phyloP scores from a whole-genome alignment of 2,329 filamentous ascomycete genomes.

The Colletotrichum scovillei region DNA sequence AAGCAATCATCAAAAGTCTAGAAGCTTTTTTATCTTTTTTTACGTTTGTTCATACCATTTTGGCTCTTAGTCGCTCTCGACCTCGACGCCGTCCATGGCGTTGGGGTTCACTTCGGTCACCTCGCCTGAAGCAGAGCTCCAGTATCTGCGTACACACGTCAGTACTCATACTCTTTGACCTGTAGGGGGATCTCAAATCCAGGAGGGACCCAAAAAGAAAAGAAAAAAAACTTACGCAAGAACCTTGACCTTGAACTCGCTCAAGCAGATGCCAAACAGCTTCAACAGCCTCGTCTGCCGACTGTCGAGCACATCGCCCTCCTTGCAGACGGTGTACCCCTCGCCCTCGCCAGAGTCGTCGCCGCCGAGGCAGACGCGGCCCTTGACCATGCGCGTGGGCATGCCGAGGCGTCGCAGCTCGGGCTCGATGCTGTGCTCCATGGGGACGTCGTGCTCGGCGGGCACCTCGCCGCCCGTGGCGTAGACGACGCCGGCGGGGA shows the following conservation, averaged over 20 bases:
- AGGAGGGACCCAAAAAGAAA: neutral
- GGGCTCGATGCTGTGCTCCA: constrained; percentile 90
- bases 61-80: constrained; percentile 34
- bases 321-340: constrained; percentile 83
- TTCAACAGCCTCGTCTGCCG: constrained; percentile 94
- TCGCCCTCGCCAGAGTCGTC: constrained; percentile 56
- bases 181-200: too few species aligned
- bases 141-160: constrained; percentile 58
- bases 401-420: constrained; percentile 90
- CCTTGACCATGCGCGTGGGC: constrained; percentile 88
- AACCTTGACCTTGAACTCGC: constrained; percentile 88
- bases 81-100: constrained; percentile 52
- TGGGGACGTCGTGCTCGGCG: constrained; percentile 82
- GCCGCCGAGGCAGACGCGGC: constrained; percentile 80
- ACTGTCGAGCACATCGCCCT: constrained; percentile 87
- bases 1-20: constrained; percentile 36
- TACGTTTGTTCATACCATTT: neutral
- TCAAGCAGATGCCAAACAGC: constrained; percentile 89
- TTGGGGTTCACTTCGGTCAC: constrained; percentile 65
- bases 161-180: neutral
- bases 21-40: constrained; percentile 9
- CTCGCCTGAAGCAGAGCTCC: constrained; percentile 68
- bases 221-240: constrained; percentile 69
- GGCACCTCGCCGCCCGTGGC: constrained; percentile 83
- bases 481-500: constrained; percentile 87